A percentile compares a stretch with the other conserved stretches of the same genome.
phyloP scores from a whole-genome alignment of 306 rosid genomes.

The Rubus parviflorus region DNA sequence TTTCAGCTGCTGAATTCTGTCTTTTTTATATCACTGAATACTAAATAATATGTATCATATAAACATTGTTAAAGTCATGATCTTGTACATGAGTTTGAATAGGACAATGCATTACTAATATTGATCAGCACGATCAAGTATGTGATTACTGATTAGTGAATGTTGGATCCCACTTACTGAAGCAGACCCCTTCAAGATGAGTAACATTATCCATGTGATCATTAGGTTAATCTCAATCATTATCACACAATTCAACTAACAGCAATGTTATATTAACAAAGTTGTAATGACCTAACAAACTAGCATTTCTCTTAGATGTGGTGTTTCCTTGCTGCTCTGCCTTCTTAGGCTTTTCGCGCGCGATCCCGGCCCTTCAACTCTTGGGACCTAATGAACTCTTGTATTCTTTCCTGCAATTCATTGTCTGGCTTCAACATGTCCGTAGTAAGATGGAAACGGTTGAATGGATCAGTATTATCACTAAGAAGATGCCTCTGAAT shows the following conservation, averaged over 20 bases:
- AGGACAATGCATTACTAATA: too few species aligned
- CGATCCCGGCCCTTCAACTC: conserved; percentile 57
- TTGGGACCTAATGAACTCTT: conserved; percentile 72
- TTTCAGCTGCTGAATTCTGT: too few species aligned
- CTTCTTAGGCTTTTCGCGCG: conserved; percentile 57
- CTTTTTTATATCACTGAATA: too few species aligned
- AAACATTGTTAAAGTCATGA: too few species aligned
- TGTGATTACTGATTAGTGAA: too few species aligned
- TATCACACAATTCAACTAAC: neutral
- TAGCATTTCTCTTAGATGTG: conserved; percentile 66
- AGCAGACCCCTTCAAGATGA: too few species aligned
- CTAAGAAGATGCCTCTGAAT: conserved; percentile 99
- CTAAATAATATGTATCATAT: too few species aligned
- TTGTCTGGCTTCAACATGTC: conserved; percentile 79
- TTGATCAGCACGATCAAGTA: too few species aligned
- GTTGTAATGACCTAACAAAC: conserved; percentile 46
- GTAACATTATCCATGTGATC: too few species aligned
- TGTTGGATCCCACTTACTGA: too few species aligned
- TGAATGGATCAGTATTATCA: conserved; percentile 82
- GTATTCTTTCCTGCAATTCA: conserved; percentile 69
- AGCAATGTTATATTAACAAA: neutral
- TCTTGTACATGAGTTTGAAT: too few species aligned
- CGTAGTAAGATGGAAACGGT: conserved; percentile 87
- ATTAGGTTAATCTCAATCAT: too few species aligned
- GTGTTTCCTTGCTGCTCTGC: conserved; percentile 61